Base-by-base conservation (phyloP, 768 basidiomycete species). In the Macrolepiota albuminosa region DNA sequence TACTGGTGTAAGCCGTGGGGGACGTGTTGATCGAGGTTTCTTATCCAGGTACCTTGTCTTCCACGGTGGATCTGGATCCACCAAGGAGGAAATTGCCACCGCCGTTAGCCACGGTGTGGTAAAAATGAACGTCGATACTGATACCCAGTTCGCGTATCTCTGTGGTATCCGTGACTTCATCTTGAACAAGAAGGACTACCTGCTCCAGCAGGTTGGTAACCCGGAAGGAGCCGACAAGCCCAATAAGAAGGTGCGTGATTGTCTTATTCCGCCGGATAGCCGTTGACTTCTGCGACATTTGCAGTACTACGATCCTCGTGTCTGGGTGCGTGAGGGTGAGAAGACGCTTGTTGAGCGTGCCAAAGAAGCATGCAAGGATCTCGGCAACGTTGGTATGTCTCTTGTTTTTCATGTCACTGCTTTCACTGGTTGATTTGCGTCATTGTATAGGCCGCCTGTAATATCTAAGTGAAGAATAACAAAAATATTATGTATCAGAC, bases 41-140 rank as follows among this genome's bases (percentile, higher is more conserved):
- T 13, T 54, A 13, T 45, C 29, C 57, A 93, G 93, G 67, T 98
- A 89, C 86, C 91, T 98, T 62, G 97, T 98, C 75, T 99, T 98
- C 94, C 97, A 99, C 79, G 97, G 97, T 76, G 97, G 97, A 64
- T 98, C 97, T 56, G 97, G 97, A 48, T 98, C 97, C 36, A 87
- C 91, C 66, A 93, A 93, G 77, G 89, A 95, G 50, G 97, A 99
- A 77, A 99, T 98, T 78, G 81, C 79, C 67, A 93, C 88, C 50
- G 96, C 95, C 59, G 97, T 98, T 65, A 70, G 76, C 55, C 83
- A 95, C 73, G 96, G 96, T 69, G 96, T 97, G 45, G 88, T 98
- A 72, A 99, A 99, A 83, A 98, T 98, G 95, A 98, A 98, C 79
- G 93, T 97, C 61, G 94, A 96, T 74, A 98, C 95, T 61, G 91